These are phyloP conservation scores for Eutypella sp. DNA, from an alignment of 2,329 filamentous ascomycete genomes.

Conservation along the genomic window DNA sequence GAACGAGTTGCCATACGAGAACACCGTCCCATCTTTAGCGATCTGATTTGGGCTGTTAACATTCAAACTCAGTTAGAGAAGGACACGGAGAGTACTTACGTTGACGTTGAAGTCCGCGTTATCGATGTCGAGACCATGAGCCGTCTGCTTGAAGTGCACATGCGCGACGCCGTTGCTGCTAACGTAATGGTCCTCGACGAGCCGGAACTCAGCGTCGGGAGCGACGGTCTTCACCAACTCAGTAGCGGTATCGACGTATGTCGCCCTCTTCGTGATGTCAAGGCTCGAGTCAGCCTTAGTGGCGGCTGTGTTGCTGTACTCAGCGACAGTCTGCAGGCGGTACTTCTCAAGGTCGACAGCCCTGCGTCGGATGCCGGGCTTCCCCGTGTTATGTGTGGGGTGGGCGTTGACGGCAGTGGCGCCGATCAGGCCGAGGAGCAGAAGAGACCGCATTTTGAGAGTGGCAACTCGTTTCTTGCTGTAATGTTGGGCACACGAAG, in stretches of 20 bases:
- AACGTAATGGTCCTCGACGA: conserved; percentile 48
- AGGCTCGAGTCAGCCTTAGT: conserved; percentile 18
- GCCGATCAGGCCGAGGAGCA: conserved; percentile 29
- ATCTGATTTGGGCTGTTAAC: conserved; percentile 32
- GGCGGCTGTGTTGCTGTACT: conserved; percentile 26
- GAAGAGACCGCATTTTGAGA: conserved; percentile 24
- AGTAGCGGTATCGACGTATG: conserved; percentile 39
- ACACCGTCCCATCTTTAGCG: conserved; percentile 46
- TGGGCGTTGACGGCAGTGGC: conserved; percentile 24
- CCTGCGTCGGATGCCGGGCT: conserved; percentile 25
- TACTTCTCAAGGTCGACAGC: conserved; percentile 29
- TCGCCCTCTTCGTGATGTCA: conserved; percentile 24
- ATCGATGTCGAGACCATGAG: conserved; percentile 53
- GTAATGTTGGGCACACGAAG: not conserved
- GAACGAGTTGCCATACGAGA: conserved; percentile 51
- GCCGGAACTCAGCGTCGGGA: conserved; percentile 40
- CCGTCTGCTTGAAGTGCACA: conserved; percentile 56
- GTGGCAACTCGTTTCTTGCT: conserved; percentile 7
- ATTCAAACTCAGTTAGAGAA: not conserved
- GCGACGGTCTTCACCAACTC: conserved; percentile 35
- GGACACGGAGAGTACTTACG: conserved; percentile 33
- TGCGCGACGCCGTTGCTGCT: conserved; percentile 52
- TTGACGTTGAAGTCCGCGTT: conserved; percentile 59
- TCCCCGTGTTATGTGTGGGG: conserved; percentile 16
- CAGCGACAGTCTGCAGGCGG: conserved; percentile 23